Conservation (phyloP, 495 filamentous ascomycete genomes). For the Neurospora sp. region DNA sequence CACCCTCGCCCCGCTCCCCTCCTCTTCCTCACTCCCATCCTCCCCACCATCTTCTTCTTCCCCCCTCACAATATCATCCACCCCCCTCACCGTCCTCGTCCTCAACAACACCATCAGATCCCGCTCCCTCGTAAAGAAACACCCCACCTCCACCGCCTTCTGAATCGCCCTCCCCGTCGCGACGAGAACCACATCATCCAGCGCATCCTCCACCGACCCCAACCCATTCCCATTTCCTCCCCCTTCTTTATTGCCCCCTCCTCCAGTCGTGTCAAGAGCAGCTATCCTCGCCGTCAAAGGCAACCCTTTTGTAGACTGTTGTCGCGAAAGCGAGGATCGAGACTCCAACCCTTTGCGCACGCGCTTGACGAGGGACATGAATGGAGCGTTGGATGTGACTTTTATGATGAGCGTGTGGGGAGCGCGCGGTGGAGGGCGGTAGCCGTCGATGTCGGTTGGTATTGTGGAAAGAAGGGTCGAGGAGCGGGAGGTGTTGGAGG, state of each 20-base stretch:
- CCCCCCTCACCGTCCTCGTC: constrained; percentile 55
- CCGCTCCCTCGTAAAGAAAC: constrained; percentile 51
- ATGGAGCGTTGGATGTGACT: constrained; percentile 61
- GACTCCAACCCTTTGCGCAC: constrained; percentile 63
- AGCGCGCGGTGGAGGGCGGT: constrained; percentile 45
- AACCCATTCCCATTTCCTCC: not conserved
- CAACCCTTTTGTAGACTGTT: constrained; percentile 20
- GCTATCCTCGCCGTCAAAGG: constrained; percentile 32
- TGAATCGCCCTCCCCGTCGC: constrained; percentile 74
- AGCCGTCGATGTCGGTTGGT: constrained; percentile 63
- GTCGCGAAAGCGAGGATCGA: constrained; percentile 55
- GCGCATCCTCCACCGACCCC: constrained; percentile 8
- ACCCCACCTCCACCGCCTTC: constrained; percentile 53
- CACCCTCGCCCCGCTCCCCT: constrained; percentile 54
- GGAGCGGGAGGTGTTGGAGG: constrained; percentile 23
- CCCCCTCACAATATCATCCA: constrained; percentile 55
- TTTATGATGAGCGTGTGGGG: constrained; percentile 52
- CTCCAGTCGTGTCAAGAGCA: constrained; percentile 22
- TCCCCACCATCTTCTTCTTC: constrained; percentile 41
- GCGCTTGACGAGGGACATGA: constrained; percentile 76
- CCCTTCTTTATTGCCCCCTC: not conserved
- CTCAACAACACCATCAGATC: constrained; percentile 47
- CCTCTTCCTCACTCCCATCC: constrained; percentile 26
- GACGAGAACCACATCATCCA: constrained; percentile 57
- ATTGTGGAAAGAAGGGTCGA: constrained; percentile 24